phyloP scores from a whole-genome alignment of 148 eudicot genomes.

The Agrostemma githago region DNA sequence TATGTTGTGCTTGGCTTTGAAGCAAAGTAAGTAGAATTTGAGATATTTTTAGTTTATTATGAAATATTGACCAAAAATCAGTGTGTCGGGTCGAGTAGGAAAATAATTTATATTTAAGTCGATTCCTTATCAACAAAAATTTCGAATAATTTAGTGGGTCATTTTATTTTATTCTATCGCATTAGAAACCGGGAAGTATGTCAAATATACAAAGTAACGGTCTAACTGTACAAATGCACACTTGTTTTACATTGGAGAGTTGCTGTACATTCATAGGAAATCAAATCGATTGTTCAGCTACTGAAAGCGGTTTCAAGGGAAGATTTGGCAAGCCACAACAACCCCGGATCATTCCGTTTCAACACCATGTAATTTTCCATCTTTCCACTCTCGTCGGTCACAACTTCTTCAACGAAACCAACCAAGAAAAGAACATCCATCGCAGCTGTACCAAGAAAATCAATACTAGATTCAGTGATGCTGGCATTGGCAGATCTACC shows the following conservation, averaged over 20 bases:
- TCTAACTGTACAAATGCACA: no score
- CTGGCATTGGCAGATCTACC: neutral
- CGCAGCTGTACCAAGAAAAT: conserved; percentile 54
- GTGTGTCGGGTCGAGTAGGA: no score
- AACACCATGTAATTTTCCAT: conserved; percentile 58
- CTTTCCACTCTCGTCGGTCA: conserved; percentile 44
- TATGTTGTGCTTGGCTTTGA: conserved; percentile 16
- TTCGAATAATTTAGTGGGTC: no score
- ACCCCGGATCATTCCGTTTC: conserved; percentile 75
- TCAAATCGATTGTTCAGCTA: neutral
- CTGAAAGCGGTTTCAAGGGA: conserved; percentile 53
- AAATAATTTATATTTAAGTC: no score
- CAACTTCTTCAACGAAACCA: conserved; percentile 66
- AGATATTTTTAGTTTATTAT: neutral
- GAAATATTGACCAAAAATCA: no score
- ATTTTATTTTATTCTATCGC: no score
- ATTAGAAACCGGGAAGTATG: no score
- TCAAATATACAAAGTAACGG: no score
- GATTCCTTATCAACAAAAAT: no score
- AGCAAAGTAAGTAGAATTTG: conserved; percentile 11
- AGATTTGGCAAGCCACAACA: conserved; percentile 93
- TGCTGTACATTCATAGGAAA: no score
- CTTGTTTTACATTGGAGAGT: no score
- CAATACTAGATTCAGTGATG: neutral
- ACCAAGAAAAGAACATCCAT: conserved; percentile 62